Percentiles rank a stretch among this genome's conserved stretches.
Evolutionary conservation across 306 rosid species (phyloP).

Genomic region (Begonia loranthoides): DNA sequence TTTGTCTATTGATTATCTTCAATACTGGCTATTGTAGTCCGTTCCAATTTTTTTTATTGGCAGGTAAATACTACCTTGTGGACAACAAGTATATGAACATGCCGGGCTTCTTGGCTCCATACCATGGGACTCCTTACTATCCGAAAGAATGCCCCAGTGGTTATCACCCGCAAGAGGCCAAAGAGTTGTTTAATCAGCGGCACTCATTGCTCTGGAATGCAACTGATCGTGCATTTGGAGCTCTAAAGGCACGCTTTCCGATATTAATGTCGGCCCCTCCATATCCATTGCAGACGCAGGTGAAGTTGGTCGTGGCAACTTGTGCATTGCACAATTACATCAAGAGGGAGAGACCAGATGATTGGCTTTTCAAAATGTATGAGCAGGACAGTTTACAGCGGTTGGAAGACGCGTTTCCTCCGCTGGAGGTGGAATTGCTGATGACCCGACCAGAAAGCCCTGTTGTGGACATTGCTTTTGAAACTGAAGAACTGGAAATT

Average conservation of each 20-base stretch:
- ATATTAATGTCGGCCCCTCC: slow-evolving; percentile 69
- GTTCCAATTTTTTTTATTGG: neutral
- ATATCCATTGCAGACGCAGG: slow-evolving; percentile 79
- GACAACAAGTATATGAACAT: slow-evolving; percentile 63
- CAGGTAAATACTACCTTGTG: slow-evolving; percentile 79
- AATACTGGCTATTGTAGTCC: neutral
- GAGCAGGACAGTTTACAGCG: slow-evolving; percentile 26
- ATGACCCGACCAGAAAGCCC: slow-evolving; percentile 17
- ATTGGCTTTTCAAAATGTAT: slow-evolving; percentile 53
- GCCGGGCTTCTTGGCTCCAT: slow-evolving; percentile 76
- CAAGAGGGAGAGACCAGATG: slow-evolving; percentile 61
- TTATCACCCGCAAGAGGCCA: slow-evolving; percentile 58
- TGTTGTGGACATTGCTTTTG: slow-evolving; percentile 26
- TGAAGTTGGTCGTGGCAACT: slow-evolving; percentile 70
- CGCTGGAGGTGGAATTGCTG: slow-evolving; percentile 24
- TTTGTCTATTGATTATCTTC: neutral
- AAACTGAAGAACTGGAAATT: slow-evolving; percentile 28
- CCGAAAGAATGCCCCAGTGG: slow-evolving; percentile 39
- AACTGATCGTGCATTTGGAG: slow-evolving; percentile 40
- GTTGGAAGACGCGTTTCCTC: slow-evolving; percentile 35
- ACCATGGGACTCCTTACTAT: slow-evolving; percentile 37
- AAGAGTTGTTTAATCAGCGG: slow-evolving; percentile 65
- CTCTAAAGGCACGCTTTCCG: slow-evolving; percentile 67
- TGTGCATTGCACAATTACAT: slow-evolving; percentile 79
- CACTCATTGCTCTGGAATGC: slow-evolving; percentile 52